Conservation (phyloP, 73 alveolate species). For the Durusdinium trenchii region DNA sequence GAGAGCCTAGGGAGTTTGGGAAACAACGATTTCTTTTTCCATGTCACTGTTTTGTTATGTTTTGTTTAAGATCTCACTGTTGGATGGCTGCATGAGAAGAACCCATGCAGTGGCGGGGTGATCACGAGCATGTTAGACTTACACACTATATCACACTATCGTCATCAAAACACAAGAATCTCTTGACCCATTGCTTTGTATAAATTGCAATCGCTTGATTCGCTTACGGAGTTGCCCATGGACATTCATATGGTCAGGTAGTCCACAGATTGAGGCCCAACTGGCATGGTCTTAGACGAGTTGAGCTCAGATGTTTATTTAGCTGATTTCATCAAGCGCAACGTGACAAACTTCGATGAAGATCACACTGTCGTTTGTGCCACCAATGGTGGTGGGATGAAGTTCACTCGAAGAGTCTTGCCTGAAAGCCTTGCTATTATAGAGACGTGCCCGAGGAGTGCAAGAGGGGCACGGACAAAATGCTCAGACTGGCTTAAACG, state of each 20-base stretch:
- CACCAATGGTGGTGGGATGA: constrained; percentile 92
- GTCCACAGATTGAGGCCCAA: background rate
- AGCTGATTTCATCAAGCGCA: constrained; percentile 74
- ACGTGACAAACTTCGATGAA: constrained; percentile 43
- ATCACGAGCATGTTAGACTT: too few species aligned
- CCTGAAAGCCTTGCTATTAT: background rate
- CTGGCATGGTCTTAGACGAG: constrained; percentile 88
- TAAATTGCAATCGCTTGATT: too few species aligned
- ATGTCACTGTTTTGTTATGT: too few species aligned
- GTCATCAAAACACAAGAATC: too few species aligned
- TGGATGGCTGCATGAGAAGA: too few species aligned
- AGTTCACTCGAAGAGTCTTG: constrained; percentile 49
- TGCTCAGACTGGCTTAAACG: background rate
- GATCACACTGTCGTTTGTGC: constrained; percentile 75
- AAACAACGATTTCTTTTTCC: too few species aligned
- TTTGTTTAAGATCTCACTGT: too few species aligned
- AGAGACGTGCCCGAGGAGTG: background rate
- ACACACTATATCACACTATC: too few species aligned
- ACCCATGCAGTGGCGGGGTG: too few species aligned
- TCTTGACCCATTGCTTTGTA: too few species aligned
- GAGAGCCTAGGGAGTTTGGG: background rate
- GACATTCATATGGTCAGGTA: too few species aligned
- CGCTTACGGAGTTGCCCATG: too few species aligned
- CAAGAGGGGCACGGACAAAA: background rate
- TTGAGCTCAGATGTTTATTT: constrained; percentile 61